Conservation (phyloP, 106 monocot species). For the Apostasia shenzhenica region DNA sequence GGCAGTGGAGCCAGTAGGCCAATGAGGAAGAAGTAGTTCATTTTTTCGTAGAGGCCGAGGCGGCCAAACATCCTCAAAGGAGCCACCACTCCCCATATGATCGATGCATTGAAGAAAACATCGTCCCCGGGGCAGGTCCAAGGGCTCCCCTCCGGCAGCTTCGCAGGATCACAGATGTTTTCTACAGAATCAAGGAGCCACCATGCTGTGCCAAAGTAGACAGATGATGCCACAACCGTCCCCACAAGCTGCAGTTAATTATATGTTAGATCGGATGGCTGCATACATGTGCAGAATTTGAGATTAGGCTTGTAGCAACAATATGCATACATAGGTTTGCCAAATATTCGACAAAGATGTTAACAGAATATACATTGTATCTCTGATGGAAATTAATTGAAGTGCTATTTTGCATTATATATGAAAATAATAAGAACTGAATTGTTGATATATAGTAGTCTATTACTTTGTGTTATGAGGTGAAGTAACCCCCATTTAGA, state of each 20-base stretch:
- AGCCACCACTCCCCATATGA: constrained; percentile 31
- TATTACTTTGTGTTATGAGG: no score
- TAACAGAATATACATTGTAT: no score
- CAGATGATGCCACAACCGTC: constrained; percentile 12
- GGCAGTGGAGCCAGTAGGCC: constrained; percentile 21
- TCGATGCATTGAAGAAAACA: constrained; percentile 14
- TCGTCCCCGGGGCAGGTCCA: constrained; percentile 36
- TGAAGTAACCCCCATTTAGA: no score
- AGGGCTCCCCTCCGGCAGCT: constrained; percentile 31
- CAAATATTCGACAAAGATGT: no score
- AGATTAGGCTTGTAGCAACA: no score
- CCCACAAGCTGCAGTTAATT: constrained; percentile 15
- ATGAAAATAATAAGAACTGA: no score
- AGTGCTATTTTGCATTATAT: no score
- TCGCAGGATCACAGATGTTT: constrained; percentile 13
- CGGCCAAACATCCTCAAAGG: constrained; percentile 23
- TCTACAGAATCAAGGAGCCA: constrained; percentile 22
- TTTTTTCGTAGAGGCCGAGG: constrained; percentile 15
- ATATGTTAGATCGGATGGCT: no score
- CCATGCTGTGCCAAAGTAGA: constrained; percentile 25
- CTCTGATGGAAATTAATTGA: no score
- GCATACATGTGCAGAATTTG: no score
- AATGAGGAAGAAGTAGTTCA: constrained; percentile 31
- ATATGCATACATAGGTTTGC: no score
- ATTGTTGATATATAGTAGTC: no score